Percentiles rank a stretch among this genome's conserved stretches.
These are phyloP conservation scores for Carex scoparia DNA, from an alignment of 176 grass and related monocot genomes.

Conservation along the genomic window DNA sequence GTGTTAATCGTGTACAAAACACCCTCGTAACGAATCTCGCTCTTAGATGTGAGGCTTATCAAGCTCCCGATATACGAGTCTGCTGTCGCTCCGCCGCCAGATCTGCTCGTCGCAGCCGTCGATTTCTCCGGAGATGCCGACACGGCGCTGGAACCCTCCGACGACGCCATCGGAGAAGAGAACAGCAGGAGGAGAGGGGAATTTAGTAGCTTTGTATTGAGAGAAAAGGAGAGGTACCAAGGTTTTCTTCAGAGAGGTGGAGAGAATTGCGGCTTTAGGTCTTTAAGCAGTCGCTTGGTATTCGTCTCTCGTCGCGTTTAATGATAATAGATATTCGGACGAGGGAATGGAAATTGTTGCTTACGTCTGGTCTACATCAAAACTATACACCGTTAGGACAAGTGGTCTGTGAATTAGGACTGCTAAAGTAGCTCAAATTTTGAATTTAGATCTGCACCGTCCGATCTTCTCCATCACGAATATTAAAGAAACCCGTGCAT, in stretches of 20 bases:
- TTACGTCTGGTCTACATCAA: not conserved
- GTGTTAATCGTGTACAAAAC: slow-evolving; percentile 95
- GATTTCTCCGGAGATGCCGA: slow-evolving; percentile 24
- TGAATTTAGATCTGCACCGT: too few relatives aligned
- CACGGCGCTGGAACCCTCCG: slow-evolving; percentile 18
- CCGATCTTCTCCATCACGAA: too few relatives aligned
- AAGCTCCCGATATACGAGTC: slow-evolving; percentile 85
- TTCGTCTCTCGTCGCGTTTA: not conserved
- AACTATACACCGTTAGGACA: not conserved
- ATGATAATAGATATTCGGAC: slow-evolving; percentile 12
- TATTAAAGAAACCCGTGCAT: too few relatives aligned
- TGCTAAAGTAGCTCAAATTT: too few relatives aligned
- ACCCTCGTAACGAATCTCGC: slow-evolving; percentile 97
- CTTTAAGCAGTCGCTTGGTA: not conserved
- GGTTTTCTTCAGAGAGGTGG: not conserved
- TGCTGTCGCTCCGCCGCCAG: slow-evolving; percentile 13
- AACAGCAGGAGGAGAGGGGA: not conserved
- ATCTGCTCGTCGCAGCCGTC: slow-evolving; percentile 4
- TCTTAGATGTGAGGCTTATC: slow-evolving; percentile 90
- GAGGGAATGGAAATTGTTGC: not conserved
- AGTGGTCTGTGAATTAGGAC: not conserved
- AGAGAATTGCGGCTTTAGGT: slow-evolving; percentile 22
- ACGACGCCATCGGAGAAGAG: slow-evolving; percentile 21
- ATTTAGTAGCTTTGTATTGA: not conserved
- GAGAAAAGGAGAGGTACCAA: not conserved